phyloP scores from a whole-genome alignment of 2,329 filamentous ascomycete genomes.

The Epicoccum sorghinum region DNA sequence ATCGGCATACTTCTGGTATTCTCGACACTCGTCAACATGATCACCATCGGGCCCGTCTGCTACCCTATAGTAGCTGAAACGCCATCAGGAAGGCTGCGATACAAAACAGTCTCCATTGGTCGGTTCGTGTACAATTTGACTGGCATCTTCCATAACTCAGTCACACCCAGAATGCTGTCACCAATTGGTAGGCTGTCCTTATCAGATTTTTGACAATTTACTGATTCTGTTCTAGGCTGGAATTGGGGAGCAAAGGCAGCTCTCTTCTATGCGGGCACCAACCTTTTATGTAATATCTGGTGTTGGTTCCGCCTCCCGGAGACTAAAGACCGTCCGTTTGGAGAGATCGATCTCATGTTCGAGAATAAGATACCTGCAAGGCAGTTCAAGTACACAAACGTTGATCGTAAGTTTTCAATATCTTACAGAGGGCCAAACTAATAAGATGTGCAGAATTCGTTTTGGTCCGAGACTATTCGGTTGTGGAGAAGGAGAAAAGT shows the following conservation, averaged over 20 bases:
- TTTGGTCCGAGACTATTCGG: not conserved
- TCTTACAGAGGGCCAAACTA: not conserved
- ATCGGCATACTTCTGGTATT: constrained; percentile 1
- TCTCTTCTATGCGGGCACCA: constrained; percentile 84
- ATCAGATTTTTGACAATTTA: not conserved
- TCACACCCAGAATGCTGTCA: constrained; percentile 1
- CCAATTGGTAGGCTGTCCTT: not conserved
- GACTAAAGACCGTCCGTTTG: constrained; percentile 76
- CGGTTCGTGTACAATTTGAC: constrained; percentile 1
- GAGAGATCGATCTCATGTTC: constrained; percentile 81
- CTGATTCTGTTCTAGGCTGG: constrained; percentile 55
- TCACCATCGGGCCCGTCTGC: not conserved
- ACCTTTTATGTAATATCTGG: constrained; percentile 77
- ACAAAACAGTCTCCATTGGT: not conserved
- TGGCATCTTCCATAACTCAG: constrained; percentile 1
- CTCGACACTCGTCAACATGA: constrained; percentile 2
- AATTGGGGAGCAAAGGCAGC: constrained; percentile 75
- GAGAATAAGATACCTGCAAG: constrained; percentile 52
- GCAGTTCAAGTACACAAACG: constrained; percentile 15
- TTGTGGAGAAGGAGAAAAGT: not conserved
- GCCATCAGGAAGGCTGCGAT: not conserved
- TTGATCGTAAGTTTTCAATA: not conserved
- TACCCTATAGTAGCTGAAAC: constrained; percentile 3
- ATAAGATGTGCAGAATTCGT: not conserved
- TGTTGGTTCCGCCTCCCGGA: constrained; percentile 80